Percentiles rank a stretch among this genome's conserved stretches.
phyloP scores from a whole-genome alignment of 2,329 filamentous ascomycete species.

The Ceratocystis papillata region DNA sequence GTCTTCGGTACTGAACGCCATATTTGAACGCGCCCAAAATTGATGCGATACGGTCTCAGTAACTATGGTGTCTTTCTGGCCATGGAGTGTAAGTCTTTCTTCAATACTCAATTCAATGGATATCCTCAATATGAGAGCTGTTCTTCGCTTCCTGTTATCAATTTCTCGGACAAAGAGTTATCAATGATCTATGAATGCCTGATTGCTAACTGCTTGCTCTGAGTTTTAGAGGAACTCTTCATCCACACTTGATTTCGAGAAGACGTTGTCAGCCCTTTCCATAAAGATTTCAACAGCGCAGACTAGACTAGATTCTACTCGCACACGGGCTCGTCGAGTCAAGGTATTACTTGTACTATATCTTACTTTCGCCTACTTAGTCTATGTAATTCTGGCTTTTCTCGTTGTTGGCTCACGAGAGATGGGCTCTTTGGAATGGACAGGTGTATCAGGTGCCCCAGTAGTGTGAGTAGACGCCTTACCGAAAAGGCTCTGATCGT shows the following conservation, averaged over 20 bases:
- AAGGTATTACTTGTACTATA: slow-evolving; percentile 87
- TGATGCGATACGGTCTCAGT: no score
- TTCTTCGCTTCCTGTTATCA: background rate
- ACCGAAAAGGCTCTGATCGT: background rate
- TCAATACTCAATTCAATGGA: background rate
- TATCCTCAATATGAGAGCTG: background rate
- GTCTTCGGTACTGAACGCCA: no score
- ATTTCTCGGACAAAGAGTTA: no score
- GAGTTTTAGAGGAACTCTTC: slow-evolving; percentile 57
- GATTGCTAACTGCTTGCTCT: background rate
- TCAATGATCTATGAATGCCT: background rate
- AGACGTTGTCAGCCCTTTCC: slow-evolving; percentile 70
- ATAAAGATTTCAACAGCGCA: slow-evolving; percentile 69
- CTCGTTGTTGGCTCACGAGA: slow-evolving; percentile 77
- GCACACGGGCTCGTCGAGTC: slow-evolving; percentile 61
- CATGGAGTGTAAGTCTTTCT: slow-evolving; percentile 55
- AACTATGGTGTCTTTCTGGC: slow-evolving; percentile 74
- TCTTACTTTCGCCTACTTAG: slow-evolving; percentile 77
- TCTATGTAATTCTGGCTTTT: slow-evolving; percentile 69
- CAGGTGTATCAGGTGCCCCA: slow-evolving; percentile 65
- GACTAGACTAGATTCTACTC: slow-evolving; percentile 59
- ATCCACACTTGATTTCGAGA: slow-evolving; percentile 88
- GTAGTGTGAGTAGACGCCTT: slow-evolving; percentile 47
- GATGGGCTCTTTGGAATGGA: slow-evolving; percentile 67
- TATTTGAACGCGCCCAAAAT: no score